Conservation (phyloP, 1,284 basidiomycete genomes). For the Rhodotorula glutinis region DNA sequence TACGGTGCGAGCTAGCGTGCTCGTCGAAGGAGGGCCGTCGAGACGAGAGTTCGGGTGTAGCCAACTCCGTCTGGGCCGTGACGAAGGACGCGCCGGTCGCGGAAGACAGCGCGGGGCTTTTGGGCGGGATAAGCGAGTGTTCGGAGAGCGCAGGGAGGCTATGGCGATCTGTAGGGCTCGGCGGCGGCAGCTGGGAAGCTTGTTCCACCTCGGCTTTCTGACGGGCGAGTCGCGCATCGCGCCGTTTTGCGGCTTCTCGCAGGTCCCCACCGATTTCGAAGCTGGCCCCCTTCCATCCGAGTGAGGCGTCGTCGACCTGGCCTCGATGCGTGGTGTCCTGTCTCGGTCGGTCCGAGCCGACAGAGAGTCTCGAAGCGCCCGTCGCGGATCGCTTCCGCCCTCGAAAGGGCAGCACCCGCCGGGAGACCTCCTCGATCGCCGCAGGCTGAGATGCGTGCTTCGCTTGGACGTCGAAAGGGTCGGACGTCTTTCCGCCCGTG, state of each 20-base stretch:
- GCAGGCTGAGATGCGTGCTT: background rate
- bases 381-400: background rate
- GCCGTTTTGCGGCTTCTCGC: conserved; percentile 19
- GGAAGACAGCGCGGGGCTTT: background rate
- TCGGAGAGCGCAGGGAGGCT: background rate
- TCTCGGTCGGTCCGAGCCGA: background rate
- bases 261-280: conserved; percentile 37
- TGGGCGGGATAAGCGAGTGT: background rate
- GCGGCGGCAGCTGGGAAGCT: background rate
- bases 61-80: conserved; percentile 10
- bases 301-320: background rate
- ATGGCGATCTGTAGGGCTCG: background rate
- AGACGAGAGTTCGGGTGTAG: background rate
- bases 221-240: conserved; percentile 13
- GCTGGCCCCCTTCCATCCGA: conserved; percentile 22
- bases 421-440: background rate
- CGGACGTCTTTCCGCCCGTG: too few species aligned
- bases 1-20: background rate
- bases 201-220: conserved; percentile 14
- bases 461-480: background rate
- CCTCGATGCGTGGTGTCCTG: background rate
- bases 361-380: background rate
- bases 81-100: conserved; percentile 5
- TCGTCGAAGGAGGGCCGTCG: conserved; percentile 5
- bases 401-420: background rate